Conservation (phyloP, 805 yeast genomes). For the Kazachstania martiniae region DNA sequence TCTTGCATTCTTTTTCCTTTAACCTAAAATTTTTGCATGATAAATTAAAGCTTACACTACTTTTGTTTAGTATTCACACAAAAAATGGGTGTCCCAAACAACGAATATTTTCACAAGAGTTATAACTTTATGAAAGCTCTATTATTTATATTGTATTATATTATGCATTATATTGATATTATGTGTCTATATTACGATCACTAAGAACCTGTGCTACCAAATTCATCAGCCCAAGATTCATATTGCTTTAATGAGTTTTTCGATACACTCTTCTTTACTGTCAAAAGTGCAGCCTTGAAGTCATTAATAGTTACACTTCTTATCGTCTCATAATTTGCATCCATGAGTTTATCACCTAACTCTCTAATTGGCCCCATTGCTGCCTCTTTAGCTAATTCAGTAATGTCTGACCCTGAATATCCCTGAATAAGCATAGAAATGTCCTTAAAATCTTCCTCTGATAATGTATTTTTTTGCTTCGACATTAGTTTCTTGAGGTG, state of each 20-base stretch:
- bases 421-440: conserved; percentile 67
- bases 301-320: conserved; percentile 70
- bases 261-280: conserved; percentile 83
- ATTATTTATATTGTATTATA: no score
- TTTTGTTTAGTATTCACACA: no score
- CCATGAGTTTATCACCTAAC: conserved; percentile 72
- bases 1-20: no score
- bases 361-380: conserved; percentile 96
- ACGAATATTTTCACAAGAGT: no score
- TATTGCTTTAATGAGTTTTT: conserved; percentile 65
- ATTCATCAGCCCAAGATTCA: conserved; percentile 81
- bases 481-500: conserved; percentile 63
- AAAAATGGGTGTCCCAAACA: no score
- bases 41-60: no score
- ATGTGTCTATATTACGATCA: no score
- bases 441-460: conserved; percentile 49
- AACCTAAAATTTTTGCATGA: no score
- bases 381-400: conserved; percentile 92
- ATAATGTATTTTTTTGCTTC: conserved; percentile 56
- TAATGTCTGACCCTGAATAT: conserved; percentile 87
- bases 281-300: conserved; percentile 62
- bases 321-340: conserved; percentile 61
- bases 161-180: no score
- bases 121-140: no score
- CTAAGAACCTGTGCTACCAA: conserved; percentile 77